Conservation (phyloP, 768 basidiomycete species). For the Auriscalpium orientale region DNA sequence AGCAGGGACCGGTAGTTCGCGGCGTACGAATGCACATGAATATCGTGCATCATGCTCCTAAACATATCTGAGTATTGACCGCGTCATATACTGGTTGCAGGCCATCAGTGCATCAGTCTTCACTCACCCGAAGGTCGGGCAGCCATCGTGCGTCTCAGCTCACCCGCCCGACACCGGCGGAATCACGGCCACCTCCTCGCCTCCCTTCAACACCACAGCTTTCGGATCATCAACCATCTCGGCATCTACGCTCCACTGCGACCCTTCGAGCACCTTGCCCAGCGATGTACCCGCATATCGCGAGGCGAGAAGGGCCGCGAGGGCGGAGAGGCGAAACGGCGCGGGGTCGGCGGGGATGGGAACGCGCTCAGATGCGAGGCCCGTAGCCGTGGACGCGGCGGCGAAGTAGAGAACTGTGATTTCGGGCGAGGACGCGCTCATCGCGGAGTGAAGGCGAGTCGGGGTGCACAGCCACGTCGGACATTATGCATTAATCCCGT, state of each 20-base stretch:
- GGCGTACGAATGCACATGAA: too few species aligned
- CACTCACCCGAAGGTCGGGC: too few species aligned
- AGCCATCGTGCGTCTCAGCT: neutral
- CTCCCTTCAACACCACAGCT: slow-evolving; percentile 45
- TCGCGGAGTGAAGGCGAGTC: too few species aligned
- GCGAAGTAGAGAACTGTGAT: slow-evolving; percentile 48
- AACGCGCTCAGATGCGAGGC: slow-evolving; percentile 46
- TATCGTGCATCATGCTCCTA: too few species aligned
- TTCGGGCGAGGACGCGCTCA: slow-evolving; percentile 3
- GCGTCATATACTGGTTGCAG: too few species aligned
- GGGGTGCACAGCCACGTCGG: too few species aligned
- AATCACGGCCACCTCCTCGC: slow-evolving; percentile 75
- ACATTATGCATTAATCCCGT: too few species aligned
- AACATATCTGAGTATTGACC: too few species aligned
- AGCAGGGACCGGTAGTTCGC: too few species aligned
- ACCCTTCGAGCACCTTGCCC: slow-evolving; percentile 45
- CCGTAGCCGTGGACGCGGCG: slow-evolving; percentile 64
- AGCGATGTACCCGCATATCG: slow-evolving; percentile 47
- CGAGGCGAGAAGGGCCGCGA: slow-evolving; percentile 43
- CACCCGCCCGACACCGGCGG: slow-evolving; percentile 79
- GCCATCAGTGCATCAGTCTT: too few species aligned
- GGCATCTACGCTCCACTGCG: slow-evolving; percentile 74
- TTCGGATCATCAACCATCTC: slow-evolving; percentile 67
- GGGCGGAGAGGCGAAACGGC: slow-evolving; percentile 43
- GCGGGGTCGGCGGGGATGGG: slow-evolving; percentile 29